These are phyloP conservation scores for Cladosporium austrohemisphaericum DNA, from an alignment of 2,329 filamentous ascomycete genomes.

Conservation along the genomic window DNA sequence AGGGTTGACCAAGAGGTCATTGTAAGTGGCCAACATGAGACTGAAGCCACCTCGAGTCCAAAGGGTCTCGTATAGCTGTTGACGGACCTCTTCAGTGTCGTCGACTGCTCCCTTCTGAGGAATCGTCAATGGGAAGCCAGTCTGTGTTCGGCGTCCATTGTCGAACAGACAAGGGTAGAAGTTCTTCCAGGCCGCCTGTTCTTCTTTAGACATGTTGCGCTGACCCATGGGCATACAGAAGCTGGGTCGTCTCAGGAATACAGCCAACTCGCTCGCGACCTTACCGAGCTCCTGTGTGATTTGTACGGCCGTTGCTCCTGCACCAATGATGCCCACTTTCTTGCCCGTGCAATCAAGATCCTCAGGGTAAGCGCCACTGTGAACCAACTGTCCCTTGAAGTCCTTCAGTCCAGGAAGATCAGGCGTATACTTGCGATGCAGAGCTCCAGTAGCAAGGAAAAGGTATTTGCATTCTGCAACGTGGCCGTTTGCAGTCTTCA, in stretches of 20 bases:
- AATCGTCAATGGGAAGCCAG: constrained; percentile 51
- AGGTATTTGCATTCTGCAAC: constrained; percentile 32
- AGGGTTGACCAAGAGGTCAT: constrained; percentile 35
- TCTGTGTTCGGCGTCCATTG: constrained; percentile 16
- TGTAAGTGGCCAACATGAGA: constrained; percentile 42
- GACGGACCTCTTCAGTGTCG: constrained; percentile 34
- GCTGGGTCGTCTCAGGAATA: constrained; percentile 66
- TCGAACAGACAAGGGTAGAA: constrained; percentile 48
- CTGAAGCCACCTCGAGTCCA: constrained; percentile 37
- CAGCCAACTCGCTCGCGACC: constrained; percentile 40
- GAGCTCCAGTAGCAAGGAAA: constrained; percentile 37
- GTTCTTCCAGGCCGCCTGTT: constrained; percentile 47
- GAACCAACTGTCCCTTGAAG: constrained; percentile 38
- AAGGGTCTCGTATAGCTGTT: constrained; percentile 40
- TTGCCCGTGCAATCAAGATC: constrained; percentile 35
- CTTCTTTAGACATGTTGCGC: constrained; percentile 44
- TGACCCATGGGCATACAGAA: constrained; percentile 60
- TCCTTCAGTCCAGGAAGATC: constrained; percentile 32
- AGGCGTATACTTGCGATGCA: constrained; percentile 38
- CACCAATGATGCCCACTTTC: constrained; percentile 41
- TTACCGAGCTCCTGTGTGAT: constrained; percentile 33
- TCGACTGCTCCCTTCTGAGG: constrained; percentile 44
- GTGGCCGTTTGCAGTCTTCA: constrained; percentile 46
- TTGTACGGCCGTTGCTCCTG: constrained; percentile 43
- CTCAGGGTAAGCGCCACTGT: constrained; percentile 40